These are phyloP conservation scores for Pistacia integerrima DNA, from an alignment of 345 rosid genomes.

Conservation along the genomic window DNA sequence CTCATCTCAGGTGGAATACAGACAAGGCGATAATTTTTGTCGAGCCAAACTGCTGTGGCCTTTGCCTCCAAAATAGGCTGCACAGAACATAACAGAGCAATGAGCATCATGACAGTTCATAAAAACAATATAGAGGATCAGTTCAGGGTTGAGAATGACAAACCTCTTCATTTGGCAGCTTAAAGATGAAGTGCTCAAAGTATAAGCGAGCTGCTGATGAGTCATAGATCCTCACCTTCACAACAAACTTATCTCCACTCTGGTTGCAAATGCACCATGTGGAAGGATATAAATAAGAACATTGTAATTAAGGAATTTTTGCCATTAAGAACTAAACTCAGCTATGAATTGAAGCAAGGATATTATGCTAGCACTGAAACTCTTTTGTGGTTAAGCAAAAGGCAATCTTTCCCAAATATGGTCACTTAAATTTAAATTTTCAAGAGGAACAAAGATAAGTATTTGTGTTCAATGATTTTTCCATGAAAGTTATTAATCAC, in stretches of 20 bases:
- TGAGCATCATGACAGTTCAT: background rate
- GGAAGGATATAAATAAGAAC: background rate
- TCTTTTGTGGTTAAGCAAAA: background rate
- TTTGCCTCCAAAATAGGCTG: conserved; percentile 82
- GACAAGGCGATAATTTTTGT: conserved; percentile 69
- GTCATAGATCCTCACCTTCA: conserved; percentile 65
- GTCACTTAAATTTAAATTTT: background rate
- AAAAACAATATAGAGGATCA: background rate
- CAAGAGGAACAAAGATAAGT: background rate
- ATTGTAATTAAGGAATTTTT: background rate
- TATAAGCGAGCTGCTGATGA: conserved; percentile 71
- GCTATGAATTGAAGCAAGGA: background rate
- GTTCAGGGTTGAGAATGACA: conserved; percentile 7
- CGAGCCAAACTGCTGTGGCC: conserved; percentile 81
- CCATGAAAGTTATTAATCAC: background rate
- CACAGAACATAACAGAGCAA: background rate
- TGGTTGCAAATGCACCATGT: conserved; percentile 24
- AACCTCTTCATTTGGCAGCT: conserved; percentile 79
- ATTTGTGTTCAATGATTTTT: background rate
- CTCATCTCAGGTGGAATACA: conserved; percentile 70
- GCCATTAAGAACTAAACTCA: background rate
- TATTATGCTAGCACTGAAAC: no score
- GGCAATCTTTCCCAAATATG: background rate
- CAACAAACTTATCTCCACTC: conserved; percentile 76
- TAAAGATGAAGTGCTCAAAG: conserved; percentile 71